Evolutionary conservation across 2,329 filamentous ascomycete genomes (phyloP), one percentile per base, ranked within the genome.

Genomic region (Clarireedia homoeocarpa): DNA sequence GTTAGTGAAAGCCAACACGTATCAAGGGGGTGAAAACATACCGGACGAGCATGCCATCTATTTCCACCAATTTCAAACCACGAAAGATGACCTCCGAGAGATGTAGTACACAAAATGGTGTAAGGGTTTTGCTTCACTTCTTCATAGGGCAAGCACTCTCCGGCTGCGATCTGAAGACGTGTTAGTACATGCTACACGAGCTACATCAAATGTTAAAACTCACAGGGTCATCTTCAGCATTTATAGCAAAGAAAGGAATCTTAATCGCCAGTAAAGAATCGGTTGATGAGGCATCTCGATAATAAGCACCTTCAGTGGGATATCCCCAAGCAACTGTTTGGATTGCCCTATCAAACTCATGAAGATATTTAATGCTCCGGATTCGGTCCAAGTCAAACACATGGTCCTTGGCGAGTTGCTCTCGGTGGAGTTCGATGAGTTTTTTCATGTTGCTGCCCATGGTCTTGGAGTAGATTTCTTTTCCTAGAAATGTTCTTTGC

Each of bases 251-350:
- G 55, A 95, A 86, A 0, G 95, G 94, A 49, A 96, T 88, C 52
- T 84, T 82, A 49, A 96, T 87, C 0, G 79, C 81, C 17, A 95
- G 73, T 30, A 97, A 71, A 0, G 88, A 83, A 69, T 99, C 94
- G 5, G 81, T 79, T 3, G 89, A 95, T 5, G 89, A 89, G 5
- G 92, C 89, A 73, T 97, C 95, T 48, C 94, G 83, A 70, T 99
- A 97, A 71, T 99, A 99, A 1, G 91, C 88, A 12, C 84, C 84
- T 69, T 95, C 91, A 0, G 91, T 96, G 2, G 91, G 91, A 71
- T 97, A 99, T 0, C 91, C 91, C 91, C 92, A 97, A 14, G 84
- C 84, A 2, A 87, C 82, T 59, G 88, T 89, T 74, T 81, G 77
- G n/a, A 80, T 78, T 62, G 79, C 84, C 66, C 88, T 80, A 70